These are phyloP conservation scores for Fusarium veterinarium DNA, from an alignment of 2,329 filamentous ascomycete species.

Conservation along the genomic window DNA sequence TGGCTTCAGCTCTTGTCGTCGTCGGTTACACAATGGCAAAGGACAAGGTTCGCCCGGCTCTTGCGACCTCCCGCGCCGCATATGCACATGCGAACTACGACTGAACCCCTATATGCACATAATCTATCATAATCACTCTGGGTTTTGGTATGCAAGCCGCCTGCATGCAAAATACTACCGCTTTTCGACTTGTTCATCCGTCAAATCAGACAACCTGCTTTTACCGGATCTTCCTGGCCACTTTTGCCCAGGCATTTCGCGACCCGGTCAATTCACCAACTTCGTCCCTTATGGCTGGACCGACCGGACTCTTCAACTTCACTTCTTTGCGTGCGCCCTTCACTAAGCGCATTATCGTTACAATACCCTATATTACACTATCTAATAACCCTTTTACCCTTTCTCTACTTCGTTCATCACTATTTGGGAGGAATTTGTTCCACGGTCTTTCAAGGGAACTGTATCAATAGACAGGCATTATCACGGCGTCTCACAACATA, in stretches of 20 bases:
- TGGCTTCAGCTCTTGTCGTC: constrained; percentile 17
- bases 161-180: constrained; percentile 10
- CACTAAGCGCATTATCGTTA: constrained; percentile 28
- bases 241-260: constrained; percentile 13
- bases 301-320: constrained; percentile 42
- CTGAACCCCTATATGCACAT: constrained; percentile 36
- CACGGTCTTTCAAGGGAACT: constrained; percentile 40
- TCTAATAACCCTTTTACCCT: constrained; percentile 35
- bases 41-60: constrained; percentile 36
- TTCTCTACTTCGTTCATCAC: constrained; percentile 32
- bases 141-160: constrained; percentile 34
- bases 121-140: constrained; percentile 33
- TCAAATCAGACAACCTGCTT: constrained; percentile 40
- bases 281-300: constrained; percentile 43
- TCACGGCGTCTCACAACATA: constrained; percentile 45
- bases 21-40: constrained; percentile 33
- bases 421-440: constrained; percentile 41
- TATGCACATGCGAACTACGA: constrained; percentile 40
- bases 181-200: constrained; percentile 8
- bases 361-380: constrained; percentile 40
- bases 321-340: constrained; percentile 34
- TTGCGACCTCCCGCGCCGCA: constrained; percentile 34
- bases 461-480: constrained; percentile 47
- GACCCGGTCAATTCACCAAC: constrained; percentile 15
- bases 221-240: constrained; percentile 31